Percentiles rank a stretch among this genome's conserved stretches.
phyloP scores from a whole-genome alignment of 169 alveolate genomes.

The Miamiensis avidus region DNA sequence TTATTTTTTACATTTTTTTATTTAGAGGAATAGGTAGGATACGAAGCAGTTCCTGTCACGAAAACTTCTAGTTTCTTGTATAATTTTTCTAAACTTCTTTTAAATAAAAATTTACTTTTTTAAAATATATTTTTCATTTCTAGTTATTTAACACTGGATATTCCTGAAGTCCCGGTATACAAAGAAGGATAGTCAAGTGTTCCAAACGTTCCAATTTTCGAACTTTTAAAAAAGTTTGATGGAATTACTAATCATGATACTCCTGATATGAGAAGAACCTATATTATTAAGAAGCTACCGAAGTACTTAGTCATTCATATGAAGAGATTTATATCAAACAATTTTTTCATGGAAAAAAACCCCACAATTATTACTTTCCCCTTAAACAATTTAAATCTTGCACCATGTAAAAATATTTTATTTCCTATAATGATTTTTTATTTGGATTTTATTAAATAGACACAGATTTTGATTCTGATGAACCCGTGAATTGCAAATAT shows the following conservation, averaged over 20 bases:
- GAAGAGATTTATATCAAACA: constrained; percentile 94
- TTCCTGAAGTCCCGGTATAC: constrained; percentile 95
- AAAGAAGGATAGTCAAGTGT: constrained; percentile 91
- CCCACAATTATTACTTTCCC: constrained; percentile 99
- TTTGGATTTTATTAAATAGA: not conserved
- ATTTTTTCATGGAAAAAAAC: constrained; percentile 97
- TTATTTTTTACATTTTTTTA: not conserved
- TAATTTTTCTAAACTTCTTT: not conserved
- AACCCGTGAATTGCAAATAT: constrained; percentile 80
- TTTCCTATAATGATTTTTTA: not conserved
- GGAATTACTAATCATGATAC: constrained; percentile 92
- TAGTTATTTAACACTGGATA: constrained; percentile 80
- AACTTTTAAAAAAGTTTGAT: constrained; percentile 93
- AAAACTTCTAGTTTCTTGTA: constrained; percentile 27
- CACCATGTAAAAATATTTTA: constrained; percentile 62
- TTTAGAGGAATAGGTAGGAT: constrained; percentile 33
- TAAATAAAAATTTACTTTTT: constrained; percentile 22
- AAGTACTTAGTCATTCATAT: constrained; percentile 91
- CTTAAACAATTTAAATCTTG: constrained; percentile 89
- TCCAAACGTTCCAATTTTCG: constrained; percentile 93
- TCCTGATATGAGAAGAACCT: constrained; percentile 34
- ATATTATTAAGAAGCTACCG: constrained; percentile 83
- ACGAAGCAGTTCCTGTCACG: constrained; percentile 16
- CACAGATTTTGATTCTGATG: constrained; percentile 2
- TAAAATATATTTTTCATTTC: constrained; percentile 37